Base-by-base conservation (phyloP, 768 basidiomycete genomes). In the Suillus hirtellus region DNA sequence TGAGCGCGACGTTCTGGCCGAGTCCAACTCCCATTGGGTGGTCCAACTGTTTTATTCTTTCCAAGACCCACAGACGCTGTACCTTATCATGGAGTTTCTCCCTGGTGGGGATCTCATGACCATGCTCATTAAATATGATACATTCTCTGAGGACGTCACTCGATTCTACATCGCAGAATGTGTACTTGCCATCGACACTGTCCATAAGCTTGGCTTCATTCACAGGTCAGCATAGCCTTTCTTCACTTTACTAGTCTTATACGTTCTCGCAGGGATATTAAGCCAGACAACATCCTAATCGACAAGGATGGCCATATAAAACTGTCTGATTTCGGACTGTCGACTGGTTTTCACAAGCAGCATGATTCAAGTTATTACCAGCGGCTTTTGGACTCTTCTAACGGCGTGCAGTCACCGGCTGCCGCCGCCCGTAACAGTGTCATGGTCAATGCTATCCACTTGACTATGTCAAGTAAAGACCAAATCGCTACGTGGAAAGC, bases 161-260 rank as follows among this genome's bases (percentile, higher is more conserved):
- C 86, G 96, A 60, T 99, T 99, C 76, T 99, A 99, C 77, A 94
- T 99, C 72, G 97, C 97, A n/a, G 90, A 99, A 78, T 98, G 95
- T 77, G 91, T 96, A 58, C 82, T 99, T 19, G 97, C 97, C 9
- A 98, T 99, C 66, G 96, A 99, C 73, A 94, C 96, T 3, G 96
- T 99, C 3, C 96, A 99, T 77, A 88, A 92, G 68, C 86, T 99
- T 35, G 97, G 96, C 0, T 99, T 99, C 76, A 99, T 99, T 66
- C 97, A 99, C 75, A 90, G 96, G 95, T 93, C 60, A 68, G 84
- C 68, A 21, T 59, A 35, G 44, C 43, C 40, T 34, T 21, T 59
- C 40, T 35, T 60, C 27, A 49, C 35, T 55, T 61, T 34, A 54
- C 34, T 40, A 15, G 17, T 24, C 14, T 3, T 52, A 40, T 31